Conservation (phyloP, 352 stramenopile genomes). For the Phytophthora sp. region DNA sequence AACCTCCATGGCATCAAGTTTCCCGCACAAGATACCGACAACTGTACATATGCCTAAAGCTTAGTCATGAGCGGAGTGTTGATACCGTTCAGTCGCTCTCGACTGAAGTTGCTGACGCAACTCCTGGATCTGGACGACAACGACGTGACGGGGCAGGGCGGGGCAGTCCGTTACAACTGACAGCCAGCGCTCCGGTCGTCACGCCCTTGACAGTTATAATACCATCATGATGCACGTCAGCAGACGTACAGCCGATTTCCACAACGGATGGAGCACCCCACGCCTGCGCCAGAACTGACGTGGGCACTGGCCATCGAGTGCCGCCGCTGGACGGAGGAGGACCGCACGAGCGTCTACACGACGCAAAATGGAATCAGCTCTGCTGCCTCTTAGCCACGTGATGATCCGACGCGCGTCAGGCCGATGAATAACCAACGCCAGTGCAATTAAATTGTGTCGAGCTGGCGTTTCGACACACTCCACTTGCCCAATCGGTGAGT, state of each 20-base stretch:
- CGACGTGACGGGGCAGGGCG: no score
- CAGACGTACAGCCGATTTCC: no score
- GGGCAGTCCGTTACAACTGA: no score
- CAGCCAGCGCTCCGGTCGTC: slow-evolving; percentile 2
- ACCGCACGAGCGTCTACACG: background rate
- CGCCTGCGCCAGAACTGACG: no score
- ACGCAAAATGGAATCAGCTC: background rate
- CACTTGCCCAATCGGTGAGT: background rate
- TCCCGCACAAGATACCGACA: background rate
- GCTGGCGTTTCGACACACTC: slow-evolving; percentile 21
- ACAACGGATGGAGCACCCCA: no score
- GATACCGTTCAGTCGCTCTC: slow-evolving; percentile 26
- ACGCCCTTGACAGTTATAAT: background rate
- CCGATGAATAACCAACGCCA: slow-evolving; percentile 1
- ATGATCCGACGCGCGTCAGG: background rate
- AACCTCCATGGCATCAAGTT: background rate
- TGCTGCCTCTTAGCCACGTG: background rate
- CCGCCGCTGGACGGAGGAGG: background rate
- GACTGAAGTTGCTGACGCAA: slow-evolving; percentile 33
- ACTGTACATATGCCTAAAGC: background rate
- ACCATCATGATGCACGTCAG: no score
- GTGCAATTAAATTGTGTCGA: slow-evolving; percentile 9
- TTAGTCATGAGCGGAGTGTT: slow-evolving; percentile 29
- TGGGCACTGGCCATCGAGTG: no score
- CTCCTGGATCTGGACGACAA: slow-evolving; percentile 10